These are phyloP conservation scores for Fonsecaea erecta DNA, from an alignment of 2,329 filamentous ascomycete species.

Conservation along the genomic window DNA sequence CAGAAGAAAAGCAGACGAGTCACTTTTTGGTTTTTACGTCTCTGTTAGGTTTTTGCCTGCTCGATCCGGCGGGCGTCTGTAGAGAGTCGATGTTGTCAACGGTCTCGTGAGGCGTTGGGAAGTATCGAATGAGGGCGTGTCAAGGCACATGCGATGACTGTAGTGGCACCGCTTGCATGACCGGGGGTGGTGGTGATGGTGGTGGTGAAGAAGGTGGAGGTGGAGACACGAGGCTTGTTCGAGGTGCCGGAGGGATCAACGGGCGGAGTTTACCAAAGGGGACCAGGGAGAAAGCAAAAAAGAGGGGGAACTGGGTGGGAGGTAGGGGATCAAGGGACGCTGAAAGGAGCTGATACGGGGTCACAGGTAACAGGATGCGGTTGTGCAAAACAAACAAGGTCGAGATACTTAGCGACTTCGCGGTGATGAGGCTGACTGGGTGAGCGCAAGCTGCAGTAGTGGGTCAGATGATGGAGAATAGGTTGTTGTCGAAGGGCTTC, in stretches of 20 bases:
- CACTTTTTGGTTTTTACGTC: slow-evolving; percentile 13
- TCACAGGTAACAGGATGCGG: background rate
- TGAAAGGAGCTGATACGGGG: slow-evolving; percentile 7
- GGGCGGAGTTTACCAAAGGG: slow-evolving; percentile 1
- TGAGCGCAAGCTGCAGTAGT: slow-evolving; percentile 5
- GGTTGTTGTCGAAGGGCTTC: background rate
- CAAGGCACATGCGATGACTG: slow-evolving; percentile 25
- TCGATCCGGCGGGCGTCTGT: slow-evolving; percentile 6
- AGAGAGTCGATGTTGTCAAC: slow-evolving; percentile 12
- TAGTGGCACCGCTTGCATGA: slow-evolving; percentile 16
- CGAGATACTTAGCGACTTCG: slow-evolving; percentile 4
- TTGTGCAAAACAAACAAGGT: slow-evolving; percentile 11
- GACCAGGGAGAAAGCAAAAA: background rate
- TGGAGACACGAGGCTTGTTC: slow-evolving; percentile 11
- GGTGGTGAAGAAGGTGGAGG: slow-evolving; percentile 18
- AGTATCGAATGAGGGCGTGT: slow-evolving; percentile 17
- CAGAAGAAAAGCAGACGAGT: slow-evolving; percentile 15
- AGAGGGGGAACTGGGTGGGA: slow-evolving; percentile 8
- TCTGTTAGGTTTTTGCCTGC: background rate
- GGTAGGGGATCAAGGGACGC: background rate
- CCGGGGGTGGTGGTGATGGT: slow-evolving; percentile 17
- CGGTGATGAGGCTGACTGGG: slow-evolving; percentile 20
- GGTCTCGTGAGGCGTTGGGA: slow-evolving; percentile 20
- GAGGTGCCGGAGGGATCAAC: slow-evolving; percentile 10
- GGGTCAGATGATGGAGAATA: slow-evolving; percentile 21